Base-by-base conservation (phyloP, 768 basidiomycete species). In the Trametes coccinea region DNA sequence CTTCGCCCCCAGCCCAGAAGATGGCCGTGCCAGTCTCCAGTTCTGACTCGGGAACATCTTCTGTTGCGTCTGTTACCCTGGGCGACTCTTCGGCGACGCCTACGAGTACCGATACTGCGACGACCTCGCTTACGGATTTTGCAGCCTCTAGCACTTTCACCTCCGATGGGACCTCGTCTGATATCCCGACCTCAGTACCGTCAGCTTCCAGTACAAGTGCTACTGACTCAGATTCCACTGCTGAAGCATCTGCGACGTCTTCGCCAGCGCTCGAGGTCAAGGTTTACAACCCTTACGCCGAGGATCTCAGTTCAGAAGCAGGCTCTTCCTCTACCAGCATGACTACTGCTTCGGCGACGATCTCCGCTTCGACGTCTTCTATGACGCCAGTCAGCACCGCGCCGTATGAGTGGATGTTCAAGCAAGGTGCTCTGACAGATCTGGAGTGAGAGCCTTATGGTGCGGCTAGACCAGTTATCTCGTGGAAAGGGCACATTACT, bases 371-470 rank as follows among this genome's bases (percentile, higher is more conserved):
- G 9, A 49, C 29, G 14, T 39, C 59, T 14, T 53, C 56, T 17
- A 69, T 68, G 67, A 69, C 67, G 5, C 65, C 69, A 5, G 67
- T 69, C 30, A 70, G 66, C 59, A 76, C 76, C 16, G 75, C 70
- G 37, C 77, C 74, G 7, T 78, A 78, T 62, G 65, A 69, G 61
- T 79, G 76, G 76, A 73, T 69, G 66, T 80, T 80, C 70, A 72
- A 56, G 63, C 56, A 69, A 67, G 60, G 63, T 10, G 40, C 62
- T 40, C 16, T 59, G 7, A 52, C 62, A 16, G 63, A 64, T 54
- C 53, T 51, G 33, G 43, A 56, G 34, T 52, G 56, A 61, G 27
- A 3, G 0, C n/a, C 45, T 31, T 11, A 7, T n/a, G 27, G 48
- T 30, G 14, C 30, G 30, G 17, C 29, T 27, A 4, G 7, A 13